phyloP scores from a whole-genome alignment of 2,329 filamentous ascomycete genomes.

The Trichoderma sp. region DNA sequence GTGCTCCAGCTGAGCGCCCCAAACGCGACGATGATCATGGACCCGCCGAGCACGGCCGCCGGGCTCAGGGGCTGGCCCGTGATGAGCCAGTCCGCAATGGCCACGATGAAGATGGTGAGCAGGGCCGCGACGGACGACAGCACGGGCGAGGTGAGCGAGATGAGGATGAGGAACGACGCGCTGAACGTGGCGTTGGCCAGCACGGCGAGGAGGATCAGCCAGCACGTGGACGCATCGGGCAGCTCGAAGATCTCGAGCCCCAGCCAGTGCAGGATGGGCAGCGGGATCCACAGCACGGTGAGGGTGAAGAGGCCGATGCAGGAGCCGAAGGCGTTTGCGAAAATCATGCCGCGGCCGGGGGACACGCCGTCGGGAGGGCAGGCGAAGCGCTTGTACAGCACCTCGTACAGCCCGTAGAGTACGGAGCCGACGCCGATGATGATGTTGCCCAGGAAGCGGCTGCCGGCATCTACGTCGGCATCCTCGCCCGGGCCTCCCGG shows the following conservation, averaged over 20 bases:
- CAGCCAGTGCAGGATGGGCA: conserved; percentile 78
- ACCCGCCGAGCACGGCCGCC: conserved; percentile 78
- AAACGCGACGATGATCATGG: conserved; percentile 87
- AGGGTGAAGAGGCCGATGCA: conserved; percentile 87
- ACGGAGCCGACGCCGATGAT: conserved; percentile 90
- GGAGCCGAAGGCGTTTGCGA: conserved; percentile 89
- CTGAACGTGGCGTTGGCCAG: conserved; percentile 90
- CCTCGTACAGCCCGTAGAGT: conserved; percentile 95
- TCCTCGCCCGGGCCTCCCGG: conserved; percentile 39
- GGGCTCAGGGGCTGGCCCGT: conserved; percentile 75
- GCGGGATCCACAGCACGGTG: conserved; percentile 84
- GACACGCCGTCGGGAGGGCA: conserved; percentile 89
- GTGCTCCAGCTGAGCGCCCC: conserved; percentile 87
- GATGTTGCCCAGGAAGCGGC: conserved; percentile 80
- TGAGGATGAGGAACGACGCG: conserved; percentile 88
- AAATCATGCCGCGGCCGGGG: conserved; percentile 88
- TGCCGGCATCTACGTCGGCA: conserved; percentile 55
- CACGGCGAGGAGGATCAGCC: conserved; percentile 78
- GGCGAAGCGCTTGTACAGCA: conserved; percentile 89
- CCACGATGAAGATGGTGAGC: conserved; percentile 95
- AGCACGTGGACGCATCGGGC: conserved; percentile 74
- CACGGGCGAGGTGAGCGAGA: conserved; percentile 89
- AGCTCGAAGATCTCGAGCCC: conserved; percentile 83
- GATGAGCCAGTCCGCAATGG: conserved; percentile 83
- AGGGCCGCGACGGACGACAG: conserved; percentile 89